These are phyloP conservation scores for Fusarium siculi DNA, from an alignment of 2,329 filamentous ascomycete genomes.

Conservation along the genomic window DNA sequence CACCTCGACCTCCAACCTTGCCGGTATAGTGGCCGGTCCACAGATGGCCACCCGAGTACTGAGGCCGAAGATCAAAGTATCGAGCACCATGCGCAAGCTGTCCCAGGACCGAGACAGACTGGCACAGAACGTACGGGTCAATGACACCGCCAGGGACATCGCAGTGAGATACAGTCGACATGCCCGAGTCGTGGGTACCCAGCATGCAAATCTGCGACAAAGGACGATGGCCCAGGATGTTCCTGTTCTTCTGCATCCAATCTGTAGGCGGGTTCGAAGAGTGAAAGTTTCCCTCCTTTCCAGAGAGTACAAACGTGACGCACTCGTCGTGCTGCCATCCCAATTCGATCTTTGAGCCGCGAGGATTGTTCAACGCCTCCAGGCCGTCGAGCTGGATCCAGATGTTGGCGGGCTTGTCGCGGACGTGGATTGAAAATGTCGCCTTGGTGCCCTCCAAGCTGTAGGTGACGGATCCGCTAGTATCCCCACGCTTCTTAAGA, in stretches of 20 bases:
- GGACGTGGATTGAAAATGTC: slow-evolving; percentile 8
- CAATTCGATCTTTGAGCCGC: slow-evolving; percentile 5
- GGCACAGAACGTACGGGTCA: slow-evolving; percentile 10
- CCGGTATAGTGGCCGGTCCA: slow-evolving; percentile 7
- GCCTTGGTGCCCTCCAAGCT: not conserved
- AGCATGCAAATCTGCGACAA: slow-evolving; percentile 11
- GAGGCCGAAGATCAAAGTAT: slow-evolving; percentile 11
- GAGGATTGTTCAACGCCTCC: not conserved
- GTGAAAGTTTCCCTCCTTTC: not conserved
- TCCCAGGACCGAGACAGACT: not conserved
- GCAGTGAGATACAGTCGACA: slow-evolving; percentile 2
- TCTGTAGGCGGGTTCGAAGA: slow-evolving; percentile 1
- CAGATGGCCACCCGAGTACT: not conserved
- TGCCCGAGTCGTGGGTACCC: slow-evolving; percentile 10
- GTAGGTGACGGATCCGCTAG: slow-evolving; percentile 5
- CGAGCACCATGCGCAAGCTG: not conserved
- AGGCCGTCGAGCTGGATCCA: slow-evolving; percentile 5
- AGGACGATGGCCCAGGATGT: not conserved
- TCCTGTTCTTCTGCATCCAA: slow-evolving; percentile 15
- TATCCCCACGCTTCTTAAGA: not conserved
- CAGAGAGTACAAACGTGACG: slow-evolving; percentile 7
- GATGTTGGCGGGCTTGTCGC: slow-evolving; percentile 4
- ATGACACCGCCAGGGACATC: not conserved
- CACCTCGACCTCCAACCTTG: slow-evolving; percentile 3
- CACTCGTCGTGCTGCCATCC: slow-evolving; percentile 13